Base-by-base conservation (phyloP, 2,329 filamentous ascomycete species). In the Venturia asperata region DNA sequence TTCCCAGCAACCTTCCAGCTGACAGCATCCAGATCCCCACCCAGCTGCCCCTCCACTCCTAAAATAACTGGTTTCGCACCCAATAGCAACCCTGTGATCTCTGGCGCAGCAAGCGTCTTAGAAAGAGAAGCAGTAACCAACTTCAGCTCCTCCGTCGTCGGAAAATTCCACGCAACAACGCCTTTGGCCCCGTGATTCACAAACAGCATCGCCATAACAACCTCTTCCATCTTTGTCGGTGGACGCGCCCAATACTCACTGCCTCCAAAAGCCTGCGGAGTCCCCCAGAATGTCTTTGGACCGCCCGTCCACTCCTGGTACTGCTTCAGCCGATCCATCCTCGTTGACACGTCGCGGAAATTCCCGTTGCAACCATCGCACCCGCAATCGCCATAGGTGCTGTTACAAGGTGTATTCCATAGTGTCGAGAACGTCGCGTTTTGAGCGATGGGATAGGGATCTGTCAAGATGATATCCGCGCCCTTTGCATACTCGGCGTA, bases 351-450 rank as follows among this genome's bases (percentile, higher is more conserved):
- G 69, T 87, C 85, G 24, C 77, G 75, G 21, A 86, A 76, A n/a
- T 71, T 72, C 63, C 82, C 83, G 2, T 72, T 68, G 71, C 85
- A 87, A 72, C 83, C 81, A 70, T 87, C 85, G 72, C 85, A 87
- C 10, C 85, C 85, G 73, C 84, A 86, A 74, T 83, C 82, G 67
- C 85, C 85, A 63, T 85, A 82, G 0, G 84, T 87, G 3, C 74
- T 67, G 72, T 87, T 87, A 71, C 82, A 85, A 0, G 74, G 72
- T 0, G 84, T 87, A 66, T 79, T 77, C 78, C 83, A 87, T 4
- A 74, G 73, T 52, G 80, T 80, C 10, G 79, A 83, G 68, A 76
- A 84, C 2, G 77, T 81, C 5, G 79, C 74, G 73, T 86, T 85
- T 68, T 82, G 81, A 39, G 79, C 82, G 67, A 87, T 78, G 0